Evolutionary conservation across 768 basidiomycete genomes (phyloP).

Genomic region (Mycena albidolilacea): DNA sequence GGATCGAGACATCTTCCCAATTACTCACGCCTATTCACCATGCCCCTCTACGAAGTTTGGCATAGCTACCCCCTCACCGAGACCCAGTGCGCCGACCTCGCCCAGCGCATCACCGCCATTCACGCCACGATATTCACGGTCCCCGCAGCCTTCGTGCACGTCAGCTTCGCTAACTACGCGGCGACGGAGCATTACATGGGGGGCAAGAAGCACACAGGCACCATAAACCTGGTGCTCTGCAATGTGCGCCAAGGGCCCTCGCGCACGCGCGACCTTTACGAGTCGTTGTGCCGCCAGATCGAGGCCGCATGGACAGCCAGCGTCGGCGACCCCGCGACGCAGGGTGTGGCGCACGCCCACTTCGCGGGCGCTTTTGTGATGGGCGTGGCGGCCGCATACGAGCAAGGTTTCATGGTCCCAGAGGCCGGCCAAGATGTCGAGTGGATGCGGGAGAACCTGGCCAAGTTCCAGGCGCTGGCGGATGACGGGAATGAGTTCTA

Average conservation of each 20-base stretch:
- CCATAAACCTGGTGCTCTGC: constrained; percentile 20
- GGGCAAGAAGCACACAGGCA: constrained; percentile 28
- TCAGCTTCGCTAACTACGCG: constrained; percentile 24
- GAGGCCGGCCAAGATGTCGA: constrained; percentile 28
- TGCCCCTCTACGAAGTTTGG: constrained; percentile 32
- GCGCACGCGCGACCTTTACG: constrained; percentile 26
- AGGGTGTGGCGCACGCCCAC: constrained; percentile 18
- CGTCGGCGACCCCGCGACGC: constrained; percentile 19
- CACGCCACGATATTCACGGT: constrained; percentile 24
- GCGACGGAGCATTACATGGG: constrained; percentile 27
- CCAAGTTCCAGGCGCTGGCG: constrained; percentile 28
- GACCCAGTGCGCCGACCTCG: constrained; percentile 28
- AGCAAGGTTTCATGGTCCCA: constrained; percentile 12
- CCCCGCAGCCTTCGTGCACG: constrained; percentile 29
- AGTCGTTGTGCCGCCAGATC: constrained; percentile 21
- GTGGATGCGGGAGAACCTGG: constrained; percentile 23
- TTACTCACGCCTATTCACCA: constrained; percentile 16
- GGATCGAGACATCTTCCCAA: constrained; percentile 12
- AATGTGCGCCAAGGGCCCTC: constrained; percentile 18
- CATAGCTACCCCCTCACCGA: constrained; percentile 28
- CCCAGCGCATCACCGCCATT: constrained; percentile 29
- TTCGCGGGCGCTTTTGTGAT: constrained; percentile 16
- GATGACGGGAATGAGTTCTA: constrained; percentile 32
- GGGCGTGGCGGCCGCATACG: constrained; percentile 24
- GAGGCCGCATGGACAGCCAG: constrained; percentile 24